These are phyloP conservation scores for Verticillium nubilum DNA, from an alignment of 2,329 filamentous ascomycete species.

Conservation along the genomic window DNA sequence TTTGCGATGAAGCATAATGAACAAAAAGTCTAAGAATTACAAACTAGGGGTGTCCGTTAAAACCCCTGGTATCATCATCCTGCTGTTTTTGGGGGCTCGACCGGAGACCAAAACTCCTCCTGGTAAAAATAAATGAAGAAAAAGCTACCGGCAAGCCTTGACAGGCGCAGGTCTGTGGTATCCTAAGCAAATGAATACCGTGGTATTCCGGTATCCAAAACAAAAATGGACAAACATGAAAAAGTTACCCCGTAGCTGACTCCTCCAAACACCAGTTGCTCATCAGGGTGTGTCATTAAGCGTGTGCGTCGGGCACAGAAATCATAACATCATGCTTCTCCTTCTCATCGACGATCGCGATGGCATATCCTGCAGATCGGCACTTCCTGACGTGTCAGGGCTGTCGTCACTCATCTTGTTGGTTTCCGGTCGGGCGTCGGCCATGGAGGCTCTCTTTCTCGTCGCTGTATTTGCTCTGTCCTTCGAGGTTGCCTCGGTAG, in stretches of 20 bases:
- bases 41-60: neutral
- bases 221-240: neutral
- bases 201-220: neutral
- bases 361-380: slow-evolving; percentile 3
- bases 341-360: slow-evolving; percentile 35
- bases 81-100: neutral
- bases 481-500: slow-evolving; percentile 19
- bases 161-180: neutral
- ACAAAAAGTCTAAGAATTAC: neutral
- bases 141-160: neutral
- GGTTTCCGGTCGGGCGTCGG: slow-evolving; percentile 20
- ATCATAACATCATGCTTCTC: slow-evolving; percentile 56
- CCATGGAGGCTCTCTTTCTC: slow-evolving; percentile 38
- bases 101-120: neutral
- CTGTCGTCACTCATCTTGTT: slow-evolving; percentile 25
- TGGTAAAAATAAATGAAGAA: slow-evolving; percentile 6
- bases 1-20: neutral
- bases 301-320: neutral
- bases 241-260: neutral
- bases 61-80: neutral
- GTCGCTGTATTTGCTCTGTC: slow-evolving; percentile 15
- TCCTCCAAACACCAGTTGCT: slow-evolving; percentile 5
- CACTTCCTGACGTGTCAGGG: slow-evolving; percentile 7
- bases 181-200: neutral
- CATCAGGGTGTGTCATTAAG: neutral